phyloP scores from a whole-genome alignment of 768 basidiomycete genomes.

The Ramaria sp. region DNA sequence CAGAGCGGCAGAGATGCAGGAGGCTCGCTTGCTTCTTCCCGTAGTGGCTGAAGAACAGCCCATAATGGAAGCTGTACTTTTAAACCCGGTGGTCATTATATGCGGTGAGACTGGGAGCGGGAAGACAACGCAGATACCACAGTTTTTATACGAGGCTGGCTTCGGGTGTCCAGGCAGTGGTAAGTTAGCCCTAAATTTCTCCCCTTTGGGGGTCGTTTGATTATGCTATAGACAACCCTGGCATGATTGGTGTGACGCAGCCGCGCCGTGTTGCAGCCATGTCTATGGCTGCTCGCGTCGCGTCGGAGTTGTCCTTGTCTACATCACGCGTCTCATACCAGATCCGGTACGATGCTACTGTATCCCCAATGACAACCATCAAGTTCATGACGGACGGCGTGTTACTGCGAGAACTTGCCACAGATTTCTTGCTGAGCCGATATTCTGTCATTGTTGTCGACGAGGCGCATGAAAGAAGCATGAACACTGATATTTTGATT shows the following conservation, averaged over 20 bases:
- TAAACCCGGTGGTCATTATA: conserved; percentile 81
- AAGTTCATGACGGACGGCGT: conserved; percentile 99
- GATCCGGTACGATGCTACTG: conserved; percentile 93
- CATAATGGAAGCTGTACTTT: conserved; percentile 83
- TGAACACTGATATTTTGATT: conserved; percentile 96
- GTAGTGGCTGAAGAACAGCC: conserved; percentile 89
- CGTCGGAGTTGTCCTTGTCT: conserved; percentile 81
- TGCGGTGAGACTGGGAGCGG: conserved; percentile 96
- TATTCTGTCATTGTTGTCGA: conserved; percentile 96
- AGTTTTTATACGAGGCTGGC: conserved; percentile 96
- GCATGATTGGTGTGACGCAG: conserved; percentile 97
- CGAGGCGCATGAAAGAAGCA: conserved; percentile 95
- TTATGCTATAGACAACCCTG: conserved; percentile 68
- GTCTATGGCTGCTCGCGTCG: conserved; percentile 90
- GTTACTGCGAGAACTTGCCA: conserved; percentile 80
- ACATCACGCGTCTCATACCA: conserved; percentile 85
- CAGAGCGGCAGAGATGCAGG: conserved; percentile 63
- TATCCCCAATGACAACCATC: conserved; percentile 81
- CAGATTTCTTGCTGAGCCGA: conserved; percentile 86
- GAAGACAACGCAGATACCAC: conserved; percentile 97
- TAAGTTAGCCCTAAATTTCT: conserved; percentile 24
- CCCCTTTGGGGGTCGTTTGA: not conserved
- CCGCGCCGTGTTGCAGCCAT: conserved; percentile 95
- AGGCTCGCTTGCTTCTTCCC: conserved; percentile 69
- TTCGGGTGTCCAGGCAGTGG: conserved; percentile 80